Base-by-base conservation (phyloP, 495 filamentous ascomycete genomes). In the Letharia lupina region DNA sequence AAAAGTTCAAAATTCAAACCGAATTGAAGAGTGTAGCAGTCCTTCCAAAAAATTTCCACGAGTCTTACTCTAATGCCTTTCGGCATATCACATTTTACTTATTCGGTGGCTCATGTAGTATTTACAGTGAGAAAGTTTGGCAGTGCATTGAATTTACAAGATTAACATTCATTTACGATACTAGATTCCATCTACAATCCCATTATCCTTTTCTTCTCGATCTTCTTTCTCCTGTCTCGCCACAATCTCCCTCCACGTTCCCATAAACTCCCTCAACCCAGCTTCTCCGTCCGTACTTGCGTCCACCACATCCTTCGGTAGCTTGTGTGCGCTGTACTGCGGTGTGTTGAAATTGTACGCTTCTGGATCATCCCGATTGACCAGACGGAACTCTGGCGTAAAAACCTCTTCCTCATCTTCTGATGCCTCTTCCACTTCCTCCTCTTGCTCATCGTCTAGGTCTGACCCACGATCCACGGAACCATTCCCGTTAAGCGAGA, bases 251-350 rank as follows among this genome's bases (percentile, higher is more conserved):
- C 88, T 89, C 94, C 94, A 98, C 72, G 88, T 82, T 66, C 83
- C 82, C 71, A 93, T 86, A 78, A 97, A 96, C 75, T 96, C 92
- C 65, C 86, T 83, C 81, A 98, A 84, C 1, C 84, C 84, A 12
- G 83, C 85, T 63, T 84, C 82, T 3, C 94, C 94, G 15, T 80
- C 80, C 16, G 74, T 71, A 58, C 90, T 89, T 3, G 94, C 94
- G 72, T 98, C 92, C 28, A 98, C 94, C 31, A 99, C 89, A 62
- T 99, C 94, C 74, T 84, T 89, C 10, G 94, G 94, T 68, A 99
- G 73, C 76, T 99, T 99, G 73, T 96, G 93, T 42, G 94, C 93
- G 68, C 91, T 95, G 73, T 95, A 98, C 75, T 93, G 90, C 20
- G 91, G 83, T 13, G 91, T 89, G 48, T 78, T 86, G 74, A 97